Percentiles rank a stretch among this genome's conserved stretches.
phyloP scores from a whole-genome alignment of 148 eudicot genomes.

The Arbutus unedo region DNA sequence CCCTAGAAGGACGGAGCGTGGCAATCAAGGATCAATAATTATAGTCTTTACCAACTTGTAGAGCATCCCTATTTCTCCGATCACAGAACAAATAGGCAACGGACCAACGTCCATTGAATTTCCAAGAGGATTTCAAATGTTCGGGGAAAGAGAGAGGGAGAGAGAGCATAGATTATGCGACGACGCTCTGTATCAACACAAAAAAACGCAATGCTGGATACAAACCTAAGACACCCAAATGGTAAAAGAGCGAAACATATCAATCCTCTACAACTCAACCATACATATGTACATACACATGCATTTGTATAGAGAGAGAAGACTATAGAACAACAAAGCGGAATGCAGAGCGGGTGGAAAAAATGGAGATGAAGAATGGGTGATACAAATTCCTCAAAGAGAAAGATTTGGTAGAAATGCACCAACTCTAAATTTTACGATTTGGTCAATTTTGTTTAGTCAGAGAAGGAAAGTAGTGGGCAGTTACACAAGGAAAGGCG shows the following conservation, averaged over 20 bases:
- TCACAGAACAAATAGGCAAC: neutral
- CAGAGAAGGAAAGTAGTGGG: neutral
- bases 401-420: neutral
- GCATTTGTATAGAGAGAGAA: neutral
- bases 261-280: neutral
- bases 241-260: neutral
- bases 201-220: neutral
- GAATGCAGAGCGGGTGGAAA: neutral
- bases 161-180: neutral
- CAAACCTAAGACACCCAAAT: neutral
- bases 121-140: neutral
- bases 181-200: no score
- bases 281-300: neutral
- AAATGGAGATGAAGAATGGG: neutral
- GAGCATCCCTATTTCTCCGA: neutral
- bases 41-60: constrained; percentile 3
- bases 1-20: neutral
- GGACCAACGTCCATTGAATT: neutral
- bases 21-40: neutral
- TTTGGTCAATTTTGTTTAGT: neutral
- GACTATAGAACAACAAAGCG: neutral
- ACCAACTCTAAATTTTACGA: neutral
- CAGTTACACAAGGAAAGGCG: neutral
- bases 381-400: neutral
- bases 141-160: neutral